These are phyloP conservation scores for Kregervanrija fluxuum DNA, from an alignment of 805 yeast species.

Conservation along the genomic window DNA sequence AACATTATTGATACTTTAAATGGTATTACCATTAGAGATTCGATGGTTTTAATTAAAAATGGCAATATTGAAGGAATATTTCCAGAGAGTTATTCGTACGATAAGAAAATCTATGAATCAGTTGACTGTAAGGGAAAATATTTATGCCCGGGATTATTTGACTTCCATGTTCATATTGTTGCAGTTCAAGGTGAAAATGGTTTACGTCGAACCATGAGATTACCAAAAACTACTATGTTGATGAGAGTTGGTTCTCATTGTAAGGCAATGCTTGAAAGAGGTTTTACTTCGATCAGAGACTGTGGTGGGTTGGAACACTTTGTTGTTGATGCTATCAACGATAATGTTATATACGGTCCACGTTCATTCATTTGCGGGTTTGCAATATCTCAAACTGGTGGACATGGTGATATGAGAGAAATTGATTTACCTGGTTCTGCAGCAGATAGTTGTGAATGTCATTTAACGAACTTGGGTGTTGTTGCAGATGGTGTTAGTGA, in stretches of 20 bases:
- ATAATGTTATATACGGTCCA: slow-evolving; percentile 23
- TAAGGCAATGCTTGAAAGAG: slow-evolving; percentile 19
- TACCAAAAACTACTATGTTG: slow-evolving; percentile 17
- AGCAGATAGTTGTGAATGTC: slow-evolving; percentile 21
- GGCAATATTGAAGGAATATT: slow-evolving; percentile 14
- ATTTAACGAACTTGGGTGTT: slow-evolving; percentile 14
- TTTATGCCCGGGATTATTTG: slow-evolving; percentile 23
- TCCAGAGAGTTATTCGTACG: not conserved
- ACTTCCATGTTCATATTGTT: slow-evolving; percentile 22
- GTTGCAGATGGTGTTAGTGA: slow-evolving; percentile 24
- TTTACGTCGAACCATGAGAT: slow-evolving; percentile 12
- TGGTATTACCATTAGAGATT: slow-evolving; percentile 10
- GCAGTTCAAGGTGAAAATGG: slow-evolving; percentile 21
- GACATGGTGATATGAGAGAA: slow-evolving; percentile 22
- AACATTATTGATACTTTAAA: slow-evolving; percentile 15
- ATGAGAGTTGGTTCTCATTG: slow-evolving; percentile 16
- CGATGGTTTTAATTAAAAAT: slow-evolving; percentile 13
- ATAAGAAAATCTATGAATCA: slow-evolving; percentile 2
- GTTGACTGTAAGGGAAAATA: slow-evolving; percentile 22
- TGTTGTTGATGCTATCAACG: slow-evolving; percentile 19
- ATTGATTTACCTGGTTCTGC: slow-evolving; percentile 18
- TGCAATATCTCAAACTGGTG: slow-evolving; percentile 25
- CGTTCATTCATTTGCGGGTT: slow-evolving; percentile 19
- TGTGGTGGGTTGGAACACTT: slow-evolving; percentile 21
- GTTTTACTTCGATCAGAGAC: slow-evolving; percentile 21